These are phyloP conservation scores for Ascodesmis nigricans DNA, from an alignment of 495 filamentous ascomycete genomes.

Conservation along the genomic window DNA sequence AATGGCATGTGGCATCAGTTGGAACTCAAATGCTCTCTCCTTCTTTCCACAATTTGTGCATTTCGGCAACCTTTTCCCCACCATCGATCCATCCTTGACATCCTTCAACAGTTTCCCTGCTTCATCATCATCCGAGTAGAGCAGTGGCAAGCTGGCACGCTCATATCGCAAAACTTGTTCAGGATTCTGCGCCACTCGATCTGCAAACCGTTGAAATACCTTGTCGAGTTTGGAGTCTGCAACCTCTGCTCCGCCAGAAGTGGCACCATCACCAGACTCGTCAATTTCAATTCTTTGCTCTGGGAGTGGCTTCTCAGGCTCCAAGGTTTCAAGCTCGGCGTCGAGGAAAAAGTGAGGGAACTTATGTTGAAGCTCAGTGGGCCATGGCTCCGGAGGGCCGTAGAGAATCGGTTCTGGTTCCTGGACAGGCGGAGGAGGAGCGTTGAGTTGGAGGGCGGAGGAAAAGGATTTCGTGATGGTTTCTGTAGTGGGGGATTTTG, in stretches of 20 bases:
- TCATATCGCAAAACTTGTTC: slow-evolving; percentile 90
- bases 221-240: slow-evolving; percentile 40
- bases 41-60: slow-evolving; percentile 51
- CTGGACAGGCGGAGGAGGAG: slow-evolving; percentile 24
- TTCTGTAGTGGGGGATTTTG: slow-evolving; percentile 23
- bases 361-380: slow-evolving; percentile 40
- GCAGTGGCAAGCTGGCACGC: slow-evolving; percentile 53
- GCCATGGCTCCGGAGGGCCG: slow-evolving; percentile 47
- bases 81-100: slow-evolving; percentile 12
- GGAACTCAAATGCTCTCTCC: slow-evolving; percentile 66
- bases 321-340: slow-evolving; percentile 76
- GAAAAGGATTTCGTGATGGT: slow-evolving; percentile 23
- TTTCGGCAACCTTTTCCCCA: slow-evolving; percentile 35
- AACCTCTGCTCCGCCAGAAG: not conserved
- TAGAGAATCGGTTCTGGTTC: slow-evolving; percentile 21
- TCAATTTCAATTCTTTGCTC: slow-evolving; percentile 20
- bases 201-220: slow-evolving; percentile 79
- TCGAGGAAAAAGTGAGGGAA: slow-evolving; percentile 69
- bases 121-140: slow-evolving; percentile 55
- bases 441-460: slow-evolving; percentile 32
- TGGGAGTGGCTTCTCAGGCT: slow-evolving; percentile 28
- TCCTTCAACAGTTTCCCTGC: slow-evolving; percentile 41
- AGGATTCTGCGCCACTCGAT: slow-evolving; percentile 70
- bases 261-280: not conserved
- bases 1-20: slow-evolving; percentile 80